Evolutionary conservation across 23 red algal genomes (phyloP).

Genomic region (Cyanidiococcus yangmingshanensis): DNA sequence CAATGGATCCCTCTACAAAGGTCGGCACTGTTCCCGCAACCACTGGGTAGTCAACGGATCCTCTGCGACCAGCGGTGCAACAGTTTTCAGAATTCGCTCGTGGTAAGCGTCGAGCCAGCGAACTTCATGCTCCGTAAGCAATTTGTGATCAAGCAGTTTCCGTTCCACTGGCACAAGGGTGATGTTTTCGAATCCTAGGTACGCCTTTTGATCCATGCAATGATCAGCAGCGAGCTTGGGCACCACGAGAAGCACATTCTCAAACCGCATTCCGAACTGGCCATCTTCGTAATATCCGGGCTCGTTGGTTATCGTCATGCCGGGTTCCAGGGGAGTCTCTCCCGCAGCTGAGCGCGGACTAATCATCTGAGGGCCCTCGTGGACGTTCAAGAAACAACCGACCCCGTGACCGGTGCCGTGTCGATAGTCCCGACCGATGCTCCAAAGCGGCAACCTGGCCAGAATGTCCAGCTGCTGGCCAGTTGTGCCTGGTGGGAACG

Average conservation of each 20-base stretch:
- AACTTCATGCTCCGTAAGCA: constrained; percentile 54
- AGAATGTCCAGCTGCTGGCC: constrained; percentile 73
- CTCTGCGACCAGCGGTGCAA: constrained; percentile 41
- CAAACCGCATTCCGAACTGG: constrained; percentile 88
- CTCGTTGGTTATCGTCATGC: constrained; percentile 87
- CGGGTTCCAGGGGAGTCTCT: constrained; percentile 53
- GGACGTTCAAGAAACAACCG: constrained; percentile 79
- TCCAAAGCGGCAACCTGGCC: constrained; percentile 71
- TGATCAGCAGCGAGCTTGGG: neutral
- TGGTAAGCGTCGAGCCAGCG: constrained; percentile 81
- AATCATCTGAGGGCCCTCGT: constrained; percentile 93
- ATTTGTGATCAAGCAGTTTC: constrained; percentile 40
- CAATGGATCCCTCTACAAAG: no score
- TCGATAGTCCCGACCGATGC: constrained; percentile 77
- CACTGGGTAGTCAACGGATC: constrained; percentile 15
- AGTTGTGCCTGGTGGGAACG: constrained; percentile 76
- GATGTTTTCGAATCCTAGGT: constrained; percentile 54
- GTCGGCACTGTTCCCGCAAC: neutral
- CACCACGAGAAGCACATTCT: constrained; percentile 70
- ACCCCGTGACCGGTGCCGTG: constrained; percentile 98
- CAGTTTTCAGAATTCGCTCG: constrained; percentile 26
- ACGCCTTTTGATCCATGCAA: constrained; percentile 31
- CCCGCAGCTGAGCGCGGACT: constrained; percentile 48
- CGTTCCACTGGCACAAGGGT: constrained; percentile 63
- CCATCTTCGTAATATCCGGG: constrained; percentile 98